Conservation (phyloP, 2,329 filamentous ascomycete species). For the Colletotrichum tropicale region DNA sequence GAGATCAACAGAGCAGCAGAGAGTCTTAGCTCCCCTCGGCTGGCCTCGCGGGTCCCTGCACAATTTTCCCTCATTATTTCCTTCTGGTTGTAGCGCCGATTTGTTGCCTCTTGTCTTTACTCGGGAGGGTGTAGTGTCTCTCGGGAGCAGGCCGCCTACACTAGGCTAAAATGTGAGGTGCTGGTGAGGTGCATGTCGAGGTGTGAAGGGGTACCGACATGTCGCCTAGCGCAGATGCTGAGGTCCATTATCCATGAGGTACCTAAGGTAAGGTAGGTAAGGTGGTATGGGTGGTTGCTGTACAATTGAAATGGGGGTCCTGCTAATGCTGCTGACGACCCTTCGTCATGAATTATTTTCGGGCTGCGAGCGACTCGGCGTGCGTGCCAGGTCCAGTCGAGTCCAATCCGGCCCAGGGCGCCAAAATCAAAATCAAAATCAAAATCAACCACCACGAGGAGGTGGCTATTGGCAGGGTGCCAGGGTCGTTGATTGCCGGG, state of each 20-base stretch:
- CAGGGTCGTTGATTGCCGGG: not conserved
- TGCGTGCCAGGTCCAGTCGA: not conserved
- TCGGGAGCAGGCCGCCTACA: not conserved
- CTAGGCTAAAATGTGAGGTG: not conserved
- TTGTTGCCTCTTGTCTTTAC: not conserved
- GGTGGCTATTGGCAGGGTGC: not conserved
- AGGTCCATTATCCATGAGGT: not conserved
- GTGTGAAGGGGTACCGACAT: not conserved
- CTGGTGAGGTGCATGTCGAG: not conserved
- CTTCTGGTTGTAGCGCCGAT: not conserved
- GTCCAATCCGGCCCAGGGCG: not conserved
- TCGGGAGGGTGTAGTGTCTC: not conserved
- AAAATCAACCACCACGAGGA: not conserved
- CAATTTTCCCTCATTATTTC: not conserved
- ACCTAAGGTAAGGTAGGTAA: too few relatives aligned
- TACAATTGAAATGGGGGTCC: not conserved
- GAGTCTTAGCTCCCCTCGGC: not conserved
- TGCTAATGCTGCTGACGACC: not conserved
- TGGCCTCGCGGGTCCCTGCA: not conserved
- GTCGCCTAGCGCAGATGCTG: not conserved
- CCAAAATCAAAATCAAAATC: not conserved
- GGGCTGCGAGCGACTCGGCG: not conserved
- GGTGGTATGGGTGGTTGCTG: not conserved
- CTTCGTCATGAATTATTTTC: not conserved
- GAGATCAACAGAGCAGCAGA: not conserved